Conservation (phyloP, 1,139 yeast species). For the Williopsis jadinii region DNA sequence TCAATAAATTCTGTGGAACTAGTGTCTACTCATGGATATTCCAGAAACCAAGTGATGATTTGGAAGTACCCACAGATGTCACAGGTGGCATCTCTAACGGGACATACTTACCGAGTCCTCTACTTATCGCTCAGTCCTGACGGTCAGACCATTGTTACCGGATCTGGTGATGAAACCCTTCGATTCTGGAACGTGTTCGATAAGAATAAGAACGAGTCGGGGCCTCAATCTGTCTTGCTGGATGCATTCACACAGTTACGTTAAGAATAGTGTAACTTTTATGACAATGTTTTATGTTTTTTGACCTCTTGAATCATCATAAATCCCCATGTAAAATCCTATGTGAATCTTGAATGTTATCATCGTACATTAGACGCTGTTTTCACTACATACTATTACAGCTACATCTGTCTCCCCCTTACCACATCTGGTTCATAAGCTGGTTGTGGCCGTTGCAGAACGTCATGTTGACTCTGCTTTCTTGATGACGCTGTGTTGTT, state of each 20-base stretch:
- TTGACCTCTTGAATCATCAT: not conserved
- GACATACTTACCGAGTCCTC: conserved; percentile 88
- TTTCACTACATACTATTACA: not conserved
- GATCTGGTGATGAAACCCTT: conserved; percentile 97
- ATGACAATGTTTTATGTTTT: not conserved
- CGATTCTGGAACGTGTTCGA: conserved; percentile 92
- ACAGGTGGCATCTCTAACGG: conserved; percentile 88
- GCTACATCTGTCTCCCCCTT: conserved; percentile 3
- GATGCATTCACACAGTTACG: conserved; percentile 79
- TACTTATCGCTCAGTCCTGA: conserved; percentile 93
- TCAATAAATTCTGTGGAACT: conserved; percentile 85
- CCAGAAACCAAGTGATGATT: conserved; percentile 81
- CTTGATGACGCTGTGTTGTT: too few species aligned
- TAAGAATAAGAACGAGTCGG: conserved; percentile 52
- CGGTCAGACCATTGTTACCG: conserved; percentile 96
- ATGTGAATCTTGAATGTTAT: too few species aligned
- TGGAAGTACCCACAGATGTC: conserved; percentile 96
- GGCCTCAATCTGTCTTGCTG: conserved; percentile 54
- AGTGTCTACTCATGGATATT: conserved; percentile 93
- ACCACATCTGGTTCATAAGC: conserved; percentile 4
- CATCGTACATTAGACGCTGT: too few species aligned
- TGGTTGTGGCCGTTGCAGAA: conserved; percentile 2
- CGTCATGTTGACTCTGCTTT: not conserved
- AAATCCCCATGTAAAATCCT: too few species aligned
- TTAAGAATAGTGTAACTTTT: not conserved